These are phyloP conservation scores for Podaxis sp. DNA, from an alignment of 768 basidiomycete genomes.

Conservation along the genomic window DNA sequence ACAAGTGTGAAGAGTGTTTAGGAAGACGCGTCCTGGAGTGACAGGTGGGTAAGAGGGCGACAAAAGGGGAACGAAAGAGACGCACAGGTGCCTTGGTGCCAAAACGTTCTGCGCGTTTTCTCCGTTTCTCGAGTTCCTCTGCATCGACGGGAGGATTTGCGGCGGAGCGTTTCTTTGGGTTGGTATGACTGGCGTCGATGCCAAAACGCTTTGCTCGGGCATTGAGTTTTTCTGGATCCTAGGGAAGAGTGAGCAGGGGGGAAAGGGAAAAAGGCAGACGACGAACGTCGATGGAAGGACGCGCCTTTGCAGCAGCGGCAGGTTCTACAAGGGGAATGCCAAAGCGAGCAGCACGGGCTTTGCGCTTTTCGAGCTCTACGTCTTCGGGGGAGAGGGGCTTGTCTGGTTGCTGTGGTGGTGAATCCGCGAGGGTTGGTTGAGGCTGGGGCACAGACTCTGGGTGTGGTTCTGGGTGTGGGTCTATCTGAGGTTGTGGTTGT, in stretches of 20 bases:
- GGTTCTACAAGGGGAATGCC: constrained; percentile 56
- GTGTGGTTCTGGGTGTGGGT: constrained; percentile 7
- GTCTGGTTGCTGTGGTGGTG: constrained; percentile 7
- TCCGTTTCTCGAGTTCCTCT: constrained; percentile 54
- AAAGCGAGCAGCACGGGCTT: constrained; percentile 63
- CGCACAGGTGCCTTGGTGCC: constrained; percentile 25
- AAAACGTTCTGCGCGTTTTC: constrained; percentile 65
- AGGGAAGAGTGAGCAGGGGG: background rate
- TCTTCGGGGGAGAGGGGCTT: constrained; percentile 26
- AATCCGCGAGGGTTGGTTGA: constrained; percentile 5
- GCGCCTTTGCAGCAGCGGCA: constrained; percentile 18
- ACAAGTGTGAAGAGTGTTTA: background rate
- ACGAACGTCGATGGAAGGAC: constrained; percentile 7
- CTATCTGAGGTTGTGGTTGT: background rate
- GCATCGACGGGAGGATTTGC: constrained; percentile 42
- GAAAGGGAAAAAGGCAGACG: constrained; percentile 5
- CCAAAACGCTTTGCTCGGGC: constrained; percentile 58
- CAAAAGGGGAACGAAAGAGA: background rate
- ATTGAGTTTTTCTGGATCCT: constrained; percentile 49
- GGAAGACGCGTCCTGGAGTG: background rate
- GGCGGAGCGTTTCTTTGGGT: constrained; percentile 29
- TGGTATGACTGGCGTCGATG: constrained; percentile 1
- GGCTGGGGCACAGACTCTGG: constrained; percentile 13
- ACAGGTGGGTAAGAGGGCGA: background rate
- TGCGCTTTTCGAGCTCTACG: constrained; percentile 52